Evolutionary conservation across 139 green algal species (phyloP), one percentile per base, ranked within the genome.

Genomic region (Ettlia oleoabundans): DNA sequence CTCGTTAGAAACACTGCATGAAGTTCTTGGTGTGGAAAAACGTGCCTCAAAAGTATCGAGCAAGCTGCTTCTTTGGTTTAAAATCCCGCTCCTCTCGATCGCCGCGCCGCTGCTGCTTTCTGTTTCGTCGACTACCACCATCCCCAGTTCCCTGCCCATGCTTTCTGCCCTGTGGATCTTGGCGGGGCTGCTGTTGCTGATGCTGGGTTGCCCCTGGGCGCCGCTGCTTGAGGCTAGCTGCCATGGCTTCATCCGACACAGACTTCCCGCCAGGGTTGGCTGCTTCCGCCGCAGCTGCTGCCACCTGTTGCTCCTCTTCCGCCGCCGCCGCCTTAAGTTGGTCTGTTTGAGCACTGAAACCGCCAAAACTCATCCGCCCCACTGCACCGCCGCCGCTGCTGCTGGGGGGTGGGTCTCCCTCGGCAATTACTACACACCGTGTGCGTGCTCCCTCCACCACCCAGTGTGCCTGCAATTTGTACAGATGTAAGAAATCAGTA

Each of bases 181-280:
- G n/a, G 21, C 53, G n/a, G 75, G 19, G 21, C 21, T 71, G 75
- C 58, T 47, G n/a, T 10, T 41, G 37, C 28, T 69, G 3, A 58
- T 58, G 19, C 1, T 6, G 43, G 37, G 73, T 24, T 67, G 35
- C 19, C 24, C 35, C 32, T 32, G 26, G 13, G 28, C n/a, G n/a
- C n/a, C n/a, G n/a, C 33, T 79, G 43, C 32, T 21, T 67, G 1
- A 81, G 75, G 30, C 30, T 18, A 0, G 78, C 47, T 19, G 78
- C 78, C 78, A 83, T 76, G 6, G 33, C 78, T 32, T 77, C 78
- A 62, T 83, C 78, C 10, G 65, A 67, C 19, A 83, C 38, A 24
- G 38, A 51, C 78, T 69, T 76, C 24, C 78, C 78, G 0, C 26
- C 65, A 2, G 47, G 33, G 28, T 68, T 55, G 2, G n/a, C 47